A percentile compares a stretch with the other conserved stretches of the same genome.
Evolutionary conservation across 345 rosid species (phyloP).

Genomic region (Eucalyptus cladocalyx): DNA sequence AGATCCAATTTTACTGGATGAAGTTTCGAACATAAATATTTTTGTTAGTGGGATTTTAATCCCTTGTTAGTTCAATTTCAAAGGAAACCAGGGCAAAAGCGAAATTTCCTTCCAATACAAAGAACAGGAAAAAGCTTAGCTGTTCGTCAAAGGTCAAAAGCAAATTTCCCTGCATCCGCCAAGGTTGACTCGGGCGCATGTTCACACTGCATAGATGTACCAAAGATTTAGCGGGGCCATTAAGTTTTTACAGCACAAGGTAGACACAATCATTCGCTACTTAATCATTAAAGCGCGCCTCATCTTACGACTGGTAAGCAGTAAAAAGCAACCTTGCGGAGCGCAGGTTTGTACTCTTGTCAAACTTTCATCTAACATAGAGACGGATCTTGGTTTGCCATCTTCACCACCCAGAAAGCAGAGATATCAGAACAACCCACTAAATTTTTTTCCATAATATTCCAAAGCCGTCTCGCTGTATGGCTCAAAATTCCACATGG

Average conservation of each 20-base stretch:
- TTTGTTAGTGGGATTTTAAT: background rate
- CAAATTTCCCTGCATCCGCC: background rate
- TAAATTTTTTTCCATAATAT: background rate
- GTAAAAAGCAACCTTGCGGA: background rate
- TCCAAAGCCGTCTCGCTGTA: background rate
- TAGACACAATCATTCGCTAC: background rate
- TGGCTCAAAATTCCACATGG: background rate
- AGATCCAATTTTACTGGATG: background rate
- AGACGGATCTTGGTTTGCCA: background rate
- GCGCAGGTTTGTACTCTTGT: background rate
- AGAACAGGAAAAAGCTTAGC: background rate
- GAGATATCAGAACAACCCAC: background rate
- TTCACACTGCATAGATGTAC: background rate
- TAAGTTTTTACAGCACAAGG: background rate
- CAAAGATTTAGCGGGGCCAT: background rate
- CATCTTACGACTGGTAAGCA: background rate
- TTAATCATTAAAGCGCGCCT: background rate
- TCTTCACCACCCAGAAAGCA: background rate
- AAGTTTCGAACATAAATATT: background rate
- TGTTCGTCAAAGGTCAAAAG: background rate
- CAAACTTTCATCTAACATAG: background rate
- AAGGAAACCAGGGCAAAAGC: background rate
- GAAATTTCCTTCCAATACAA: background rate
- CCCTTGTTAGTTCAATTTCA: background rate
- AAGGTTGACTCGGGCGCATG: background rate